Evolutionary conservation across 345 rosid species (phyloP), one percentile per base, ranked within the genome.

Genomic region (Murraya paniculata): DNA sequence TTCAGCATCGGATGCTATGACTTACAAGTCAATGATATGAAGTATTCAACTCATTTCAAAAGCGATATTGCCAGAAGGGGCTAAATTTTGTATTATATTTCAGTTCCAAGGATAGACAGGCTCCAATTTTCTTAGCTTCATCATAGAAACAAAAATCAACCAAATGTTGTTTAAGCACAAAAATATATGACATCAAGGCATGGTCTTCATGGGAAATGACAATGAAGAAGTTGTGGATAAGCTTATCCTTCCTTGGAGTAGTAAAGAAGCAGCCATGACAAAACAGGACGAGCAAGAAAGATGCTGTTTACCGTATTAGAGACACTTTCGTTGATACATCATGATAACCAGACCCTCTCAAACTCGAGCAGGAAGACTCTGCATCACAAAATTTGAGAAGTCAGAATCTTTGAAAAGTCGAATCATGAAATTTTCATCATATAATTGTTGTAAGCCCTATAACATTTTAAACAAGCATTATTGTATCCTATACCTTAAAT

Each of bases 311-410:
- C 91, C 91, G 65, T 62, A 72, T 74, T 28, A 74, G 69, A 39
- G 80, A 70, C 35, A 76, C 87, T 71, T 59, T 81, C 3, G 71
- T 73, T 38, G 74, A 64, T 60, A 64, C 71, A 56, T 68, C 73
- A 41, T 22, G 69, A 50, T 53, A 33, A 39, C 45, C 21, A 57
- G 79, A 62, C 68, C 78, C 48, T n/a, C 36, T 65, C 45, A 77
- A 62, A 58, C 60, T 77, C 64, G 81, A 78, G 68, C 77, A 30
- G 68, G 36, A 74, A 74, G 79, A 77, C n/a, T 77, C 89, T 86
- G 88, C 87, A 78, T 18, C 61, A 75, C 73, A 82, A 81, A 74
- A 53, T 41, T 36, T 56, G 38, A 50, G 33, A 65, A 65, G 5
- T 65, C 25, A 8, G 69, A 21, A 21, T 18, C 9, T 39, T 41